phyloP scores from a whole-genome alignment of 2,329 filamentous ascomycete species.

The Fonsecaea monophora region DNA sequence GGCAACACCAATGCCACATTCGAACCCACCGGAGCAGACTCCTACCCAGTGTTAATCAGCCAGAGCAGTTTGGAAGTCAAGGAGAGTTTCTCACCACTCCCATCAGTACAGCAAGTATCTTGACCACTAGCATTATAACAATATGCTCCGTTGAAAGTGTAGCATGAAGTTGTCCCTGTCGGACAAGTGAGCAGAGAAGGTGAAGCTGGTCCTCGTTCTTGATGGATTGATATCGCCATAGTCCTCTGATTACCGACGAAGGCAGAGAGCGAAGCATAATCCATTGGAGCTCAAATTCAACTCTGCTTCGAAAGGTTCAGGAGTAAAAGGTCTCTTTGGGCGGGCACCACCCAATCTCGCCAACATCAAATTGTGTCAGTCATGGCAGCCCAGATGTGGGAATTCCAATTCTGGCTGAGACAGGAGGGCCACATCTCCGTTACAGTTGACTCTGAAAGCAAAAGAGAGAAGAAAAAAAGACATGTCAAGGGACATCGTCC shows the following conservation, averaged over 20 bases:
- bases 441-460: not conserved
- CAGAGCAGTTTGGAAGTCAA: not conserved
- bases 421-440: constrained; percentile 1
- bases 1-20: constrained; percentile 28
- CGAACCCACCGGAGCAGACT: constrained; percentile 23
- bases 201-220: not conserved
- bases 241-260: not conserved
- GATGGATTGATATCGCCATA: not conserved
- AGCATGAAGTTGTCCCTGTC: constrained; percentile 20
- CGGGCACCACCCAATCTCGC: not conserved
- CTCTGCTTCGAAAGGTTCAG: not conserved
- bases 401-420: not conserved
- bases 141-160: constrained; percentile 24
- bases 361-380: not conserved
- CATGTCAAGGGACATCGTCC: too few relatives aligned
- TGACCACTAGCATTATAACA: constrained; percentile 22
- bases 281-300: not conserved
- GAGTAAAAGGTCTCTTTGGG: not conserved
- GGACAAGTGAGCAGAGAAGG: constrained; percentile 19
- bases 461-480: too few relatives aligned
- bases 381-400: not conserved
- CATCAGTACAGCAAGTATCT: constrained; percentile 28
- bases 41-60: constrained; percentile 5
- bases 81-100: constrained; percentile 20
- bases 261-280: not conserved